Conservation (phyloP, 306 rosid species). For the Trifolium pratense region DNA sequence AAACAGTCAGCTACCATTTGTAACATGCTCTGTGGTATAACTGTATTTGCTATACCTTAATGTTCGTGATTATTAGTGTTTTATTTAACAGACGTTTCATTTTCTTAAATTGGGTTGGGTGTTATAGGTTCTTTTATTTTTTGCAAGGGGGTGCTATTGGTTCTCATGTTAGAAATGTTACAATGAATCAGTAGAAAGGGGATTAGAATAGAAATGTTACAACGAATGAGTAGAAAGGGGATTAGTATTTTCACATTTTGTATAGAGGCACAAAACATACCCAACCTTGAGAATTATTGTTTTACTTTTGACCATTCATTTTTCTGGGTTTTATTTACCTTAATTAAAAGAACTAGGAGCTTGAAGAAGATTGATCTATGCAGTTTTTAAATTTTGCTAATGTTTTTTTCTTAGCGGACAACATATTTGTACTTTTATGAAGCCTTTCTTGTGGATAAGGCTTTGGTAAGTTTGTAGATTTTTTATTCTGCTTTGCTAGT, state of each 20-base stretch:
- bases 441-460: conserved; percentile 30
- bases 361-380: background rate
- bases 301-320: conserved; percentile 2
- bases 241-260: background rate
- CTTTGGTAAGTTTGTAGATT: conserved; percentile 27
- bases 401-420: background rate
- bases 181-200: background rate
- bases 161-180: conserved; percentile 19
- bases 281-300: conserved; percentile 18
- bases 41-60: conserved; percentile 19
- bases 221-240: background rate
- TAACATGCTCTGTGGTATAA: conserved; percentile 30
- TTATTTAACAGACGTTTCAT: conserved; percentile 16
- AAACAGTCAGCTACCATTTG: conserved; percentile 46
- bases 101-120: conserved; percentile 19
- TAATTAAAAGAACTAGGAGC: background rate
- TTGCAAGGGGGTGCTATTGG: conserved; percentile 9
- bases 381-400: background rate
- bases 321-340: background rate
- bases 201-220: conserved; percentile 23
- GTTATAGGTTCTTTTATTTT: background rate
- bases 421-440: background rate
- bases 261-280: conserved; percentile 5
- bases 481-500: background rate
- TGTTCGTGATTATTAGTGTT: conserved; percentile 1